Percentiles rank a stretch among this genome's conserved stretches.
Evolutionary conservation across 1,284 basidiomycete species (phyloP).

Genomic region (Calocybe gambosa): DNA sequence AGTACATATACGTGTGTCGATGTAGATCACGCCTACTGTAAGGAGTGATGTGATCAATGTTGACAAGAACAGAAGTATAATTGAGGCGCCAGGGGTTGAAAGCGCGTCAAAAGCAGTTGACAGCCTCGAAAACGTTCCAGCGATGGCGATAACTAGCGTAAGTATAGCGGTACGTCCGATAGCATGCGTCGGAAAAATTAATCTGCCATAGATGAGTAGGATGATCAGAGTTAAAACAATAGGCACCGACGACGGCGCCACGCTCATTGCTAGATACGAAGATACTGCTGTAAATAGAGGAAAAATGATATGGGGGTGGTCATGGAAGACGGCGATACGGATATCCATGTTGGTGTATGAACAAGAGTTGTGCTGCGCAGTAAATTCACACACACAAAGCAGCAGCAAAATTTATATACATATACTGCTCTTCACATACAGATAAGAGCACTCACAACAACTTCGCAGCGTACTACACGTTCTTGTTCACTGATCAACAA

Average conservation of each 20-base stretch:
- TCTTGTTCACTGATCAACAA: conserved; percentile 23
- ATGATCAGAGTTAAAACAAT: conserved; percentile 40
- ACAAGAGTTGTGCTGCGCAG: neutral
- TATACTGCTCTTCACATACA: neutral
- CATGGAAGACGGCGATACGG: conserved; percentile 26
- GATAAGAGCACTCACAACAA: too few relatives aligned
- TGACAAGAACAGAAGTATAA: conserved; percentile 37
- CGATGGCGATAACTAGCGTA: conserved; percentile 39
- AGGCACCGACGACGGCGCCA: conserved; percentile 47
- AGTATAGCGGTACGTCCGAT: conserved; percentile 28
- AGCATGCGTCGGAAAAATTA: conserved; percentile 31
- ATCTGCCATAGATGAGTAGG: conserved; percentile 44
- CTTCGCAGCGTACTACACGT: too few relatives aligned
- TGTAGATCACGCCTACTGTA: conserved; percentile 33
- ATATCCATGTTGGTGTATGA: conserved; percentile 16
- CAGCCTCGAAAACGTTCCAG: conserved; percentile 41
- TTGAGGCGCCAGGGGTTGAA: conserved; percentile 43
- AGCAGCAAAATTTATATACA: neutral
- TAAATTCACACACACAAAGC: neutral
- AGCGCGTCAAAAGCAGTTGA: conserved; percentile 49
- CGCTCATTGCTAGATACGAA: conserved; percentile 40
- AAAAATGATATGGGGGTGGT: conserved; percentile 34
- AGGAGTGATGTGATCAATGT: conserved; percentile 40
- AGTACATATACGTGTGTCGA: conserved; percentile 31
- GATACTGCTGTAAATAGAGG: conserved; percentile 29